These are phyloP conservation scores for Coccomyxa sp. DNA, from an alignment of 139 green algal genomes.

Conservation along the genomic window DNA sequence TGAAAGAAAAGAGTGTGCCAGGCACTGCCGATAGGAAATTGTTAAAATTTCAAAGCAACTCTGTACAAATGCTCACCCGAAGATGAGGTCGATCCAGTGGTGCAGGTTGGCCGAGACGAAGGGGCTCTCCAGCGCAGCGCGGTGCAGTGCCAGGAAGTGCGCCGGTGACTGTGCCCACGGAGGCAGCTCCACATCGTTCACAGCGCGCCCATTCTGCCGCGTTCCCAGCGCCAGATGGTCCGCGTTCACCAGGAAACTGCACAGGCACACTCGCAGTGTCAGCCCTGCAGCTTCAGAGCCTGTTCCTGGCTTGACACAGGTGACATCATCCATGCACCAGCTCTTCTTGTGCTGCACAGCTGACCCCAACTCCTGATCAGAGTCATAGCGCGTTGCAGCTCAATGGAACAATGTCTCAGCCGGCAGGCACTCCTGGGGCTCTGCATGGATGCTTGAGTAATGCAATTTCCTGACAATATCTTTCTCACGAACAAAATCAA, in stretches of 20 bases:
- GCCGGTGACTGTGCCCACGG: slow-evolving; percentile 51
- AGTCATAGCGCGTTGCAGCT: too few relatives aligned
- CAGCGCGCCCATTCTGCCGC: slow-evolving; percentile 39
- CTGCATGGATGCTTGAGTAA: too few relatives aligned
- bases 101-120: slow-evolving; percentile 57
- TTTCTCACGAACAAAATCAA: too few relatives aligned
- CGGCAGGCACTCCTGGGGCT: too few relatives aligned
- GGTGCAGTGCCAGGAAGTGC: slow-evolving; percentile 44
- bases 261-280: not conserved
- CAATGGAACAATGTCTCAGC: too few relatives aligned
- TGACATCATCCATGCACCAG: not conserved
- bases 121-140: slow-evolving; percentile 53
- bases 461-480: too few relatives aligned
- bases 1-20: not conserved
- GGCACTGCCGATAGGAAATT: not conserved
- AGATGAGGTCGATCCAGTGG: slow-evolving; percentile 75
- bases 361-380: too few relatives aligned
- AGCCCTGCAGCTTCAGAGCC: not conserved
- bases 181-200: slow-evolving; percentile 66
- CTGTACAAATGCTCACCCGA: slow-evolving; percentile 61
- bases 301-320: not conserved
- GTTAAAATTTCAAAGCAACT: too few relatives aligned
- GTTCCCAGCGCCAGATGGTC: slow-evolving; percentile 41
- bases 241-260: slow-evolving; percentile 78
- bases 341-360: not conserved